Conservation (phyloP, 768 basidiomycete species). For the Phaffia tasmanica region DNA sequence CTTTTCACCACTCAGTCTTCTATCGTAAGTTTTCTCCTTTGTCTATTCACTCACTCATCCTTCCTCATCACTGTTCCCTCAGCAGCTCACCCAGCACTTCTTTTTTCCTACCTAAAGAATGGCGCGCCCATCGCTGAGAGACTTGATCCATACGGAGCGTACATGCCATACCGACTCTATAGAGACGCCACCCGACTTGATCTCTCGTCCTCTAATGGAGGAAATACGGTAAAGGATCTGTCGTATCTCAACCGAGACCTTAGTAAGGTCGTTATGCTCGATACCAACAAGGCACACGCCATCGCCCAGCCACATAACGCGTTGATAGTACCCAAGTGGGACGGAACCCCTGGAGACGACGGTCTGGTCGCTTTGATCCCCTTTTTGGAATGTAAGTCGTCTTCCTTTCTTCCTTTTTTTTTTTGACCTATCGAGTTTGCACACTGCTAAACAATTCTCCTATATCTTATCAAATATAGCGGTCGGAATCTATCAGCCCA, state of each 20-base stretch:
- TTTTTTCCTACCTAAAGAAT: constrained; percentile 47
- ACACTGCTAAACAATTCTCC: not conserved
- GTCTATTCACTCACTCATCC: not conserved
- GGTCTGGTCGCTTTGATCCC: constrained; percentile 88
- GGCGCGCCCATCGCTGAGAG: constrained; percentile 80
- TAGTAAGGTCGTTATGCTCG: constrained; percentile 75
- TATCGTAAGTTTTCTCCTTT: constrained; percentile 52
- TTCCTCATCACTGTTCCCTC: constrained; percentile 14
- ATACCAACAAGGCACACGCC: constrained; percentile 60
- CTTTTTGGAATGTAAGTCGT: constrained; percentile 72
- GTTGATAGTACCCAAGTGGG: constrained; percentile 73
- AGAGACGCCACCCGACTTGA: constrained; percentile 65
- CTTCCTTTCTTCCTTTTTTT: not conserved
- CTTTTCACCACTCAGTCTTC: constrained; percentile 82
- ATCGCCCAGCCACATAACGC: constrained; percentile 78
- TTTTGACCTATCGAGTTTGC: not conserved
- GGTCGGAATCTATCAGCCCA: constrained; percentile 77
- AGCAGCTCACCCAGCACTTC: not conserved
- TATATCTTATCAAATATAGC: constrained; percentile 45
- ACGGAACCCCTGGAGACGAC: constrained; percentile 58
- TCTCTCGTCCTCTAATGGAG: constrained; percentile 52
- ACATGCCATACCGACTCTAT: constrained; percentile 79
- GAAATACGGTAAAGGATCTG: constrained; percentile 70
- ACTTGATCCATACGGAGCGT: constrained; percentile 85
- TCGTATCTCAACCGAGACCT: constrained; percentile 91